Percentiles rank a stretch among this genome's conserved stretches.
Evolutionary conservation across 805 yeast genomes (phyloP).

Genomic region (Isabelozyma pseudorhagii): DNA sequence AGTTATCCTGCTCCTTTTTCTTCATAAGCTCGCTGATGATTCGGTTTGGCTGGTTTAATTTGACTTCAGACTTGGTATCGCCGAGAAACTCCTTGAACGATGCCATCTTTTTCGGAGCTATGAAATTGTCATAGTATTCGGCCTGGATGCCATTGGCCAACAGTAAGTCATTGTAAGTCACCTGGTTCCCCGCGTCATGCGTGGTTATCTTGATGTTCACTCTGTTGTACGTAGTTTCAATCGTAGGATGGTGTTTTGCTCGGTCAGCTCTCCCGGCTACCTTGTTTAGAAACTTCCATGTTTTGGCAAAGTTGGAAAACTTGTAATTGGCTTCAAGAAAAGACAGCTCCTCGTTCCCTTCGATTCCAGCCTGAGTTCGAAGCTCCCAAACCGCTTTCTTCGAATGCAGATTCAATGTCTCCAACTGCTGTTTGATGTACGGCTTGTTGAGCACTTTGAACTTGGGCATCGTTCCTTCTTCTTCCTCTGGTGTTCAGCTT

Average conservation of each 20-base stretch:
- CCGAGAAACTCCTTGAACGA: not conserved
- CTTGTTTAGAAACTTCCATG: slow-evolving; percentile 64
- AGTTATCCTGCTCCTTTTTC: not conserved
- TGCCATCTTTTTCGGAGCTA: not conserved
- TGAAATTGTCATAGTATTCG: not conserved
- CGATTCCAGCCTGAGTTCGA: not conserved
- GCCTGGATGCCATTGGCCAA: slow-evolving; percentile 44
- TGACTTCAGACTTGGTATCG: not conserved
- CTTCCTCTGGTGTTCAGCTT: not conserved
- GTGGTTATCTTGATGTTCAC: slow-evolving; percentile 58
- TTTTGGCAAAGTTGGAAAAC: slow-evolving; percentile 53
- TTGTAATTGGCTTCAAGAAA: slow-evolving; percentile 32
- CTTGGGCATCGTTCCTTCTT: not conserved
- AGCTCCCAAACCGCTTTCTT: slow-evolving; percentile 3
- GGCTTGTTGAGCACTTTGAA: not conserved
- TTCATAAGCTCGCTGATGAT: not conserved
- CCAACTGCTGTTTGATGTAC: slow-evolving; percentile 1
- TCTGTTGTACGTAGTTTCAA: slow-evolving; percentile 58
- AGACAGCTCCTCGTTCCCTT: not conserved
- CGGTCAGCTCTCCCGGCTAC: slow-evolving; percentile 57
- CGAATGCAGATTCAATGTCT: not conserved
- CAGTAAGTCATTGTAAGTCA: slow-evolving; percentile 55
- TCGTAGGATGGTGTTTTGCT: slow-evolving; percentile 69
- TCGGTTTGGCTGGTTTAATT: not conserved
- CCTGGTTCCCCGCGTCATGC: slow-evolving; percentile 54